A percentile compares a stretch with the other conserved stretches of the same genome.
Conservation (phyloP, 78 protist genomes). For the Tieghemostelium lacteum region DNA sequence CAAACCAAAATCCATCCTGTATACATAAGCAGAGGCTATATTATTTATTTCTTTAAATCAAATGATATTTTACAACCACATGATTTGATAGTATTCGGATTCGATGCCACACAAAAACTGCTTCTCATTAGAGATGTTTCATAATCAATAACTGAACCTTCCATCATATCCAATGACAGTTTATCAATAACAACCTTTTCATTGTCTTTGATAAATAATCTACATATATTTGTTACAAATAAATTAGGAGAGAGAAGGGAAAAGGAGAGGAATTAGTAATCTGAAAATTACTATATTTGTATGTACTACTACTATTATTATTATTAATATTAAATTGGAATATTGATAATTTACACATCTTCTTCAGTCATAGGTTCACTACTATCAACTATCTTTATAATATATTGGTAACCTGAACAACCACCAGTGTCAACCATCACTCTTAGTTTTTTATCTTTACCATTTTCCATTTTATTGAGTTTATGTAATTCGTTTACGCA, state of each 20-base stretch:
- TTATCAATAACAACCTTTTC: constrained; percentile 77
- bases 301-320: background rate
- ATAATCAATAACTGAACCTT: constrained; percentile 74
- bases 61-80: constrained; percentile 82
- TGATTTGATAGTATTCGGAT: constrained; percentile 76
- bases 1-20: too few species aligned
- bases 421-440: constrained; percentile 80
- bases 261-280: background rate
- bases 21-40: too few species aligned
- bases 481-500: constrained; percentile 29
- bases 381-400: constrained; percentile 44
- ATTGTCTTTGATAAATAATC: constrained; percentile 47
- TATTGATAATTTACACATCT: constrained; percentile 30
- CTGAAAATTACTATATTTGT: background rate
- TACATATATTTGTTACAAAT: background rate
- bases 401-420: constrained; percentile 80
- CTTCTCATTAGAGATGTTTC: constrained; percentile 71
- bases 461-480: background rate
- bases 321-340: background rate
- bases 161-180: constrained; percentile 76
- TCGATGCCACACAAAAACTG: constrained; percentile 49
- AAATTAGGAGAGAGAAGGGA: background rate
- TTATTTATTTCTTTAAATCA: constrained; percentile 55
- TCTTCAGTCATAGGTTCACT: constrained; percentile 42
- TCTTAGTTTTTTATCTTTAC: constrained; percentile 25